A percentile compares a stretch with the other conserved stretches of the same genome.
phyloP scores from a whole-genome alignment of 2,329 filamentous ascomycete species.

The Trichoderma endophyticum region DNA sequence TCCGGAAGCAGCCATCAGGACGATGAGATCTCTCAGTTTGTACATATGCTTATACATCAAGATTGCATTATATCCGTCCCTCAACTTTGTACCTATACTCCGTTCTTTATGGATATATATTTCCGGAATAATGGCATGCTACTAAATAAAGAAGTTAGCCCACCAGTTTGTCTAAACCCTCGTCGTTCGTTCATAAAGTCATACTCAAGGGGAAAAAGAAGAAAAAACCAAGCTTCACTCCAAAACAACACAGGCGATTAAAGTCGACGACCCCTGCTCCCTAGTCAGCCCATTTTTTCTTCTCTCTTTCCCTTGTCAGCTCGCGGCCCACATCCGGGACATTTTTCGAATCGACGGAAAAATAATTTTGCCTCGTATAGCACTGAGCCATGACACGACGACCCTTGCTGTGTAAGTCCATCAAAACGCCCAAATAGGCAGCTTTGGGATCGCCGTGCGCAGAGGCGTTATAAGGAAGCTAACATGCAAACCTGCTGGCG shows the following conservation, averaged over 20 bases:
- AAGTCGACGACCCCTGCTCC: not conserved
- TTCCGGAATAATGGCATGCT: not conserved
- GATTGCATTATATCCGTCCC: not conserved
- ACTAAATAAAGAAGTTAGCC: not conserved
- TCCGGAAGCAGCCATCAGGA: not conserved
- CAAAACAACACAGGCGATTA: not conserved
- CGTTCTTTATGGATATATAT: not conserved
- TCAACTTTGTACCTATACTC: not conserved
- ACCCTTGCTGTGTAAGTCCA: not conserved
- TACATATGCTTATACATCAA: not conserved
- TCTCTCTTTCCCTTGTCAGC: not conserved
- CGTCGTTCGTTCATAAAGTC: not conserved
- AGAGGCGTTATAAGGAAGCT: constrained; percentile 1
- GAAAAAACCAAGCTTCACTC: not conserved
- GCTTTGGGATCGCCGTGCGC: not conserved
- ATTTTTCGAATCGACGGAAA: constrained; percentile 1
- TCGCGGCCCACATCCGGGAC: not conserved
- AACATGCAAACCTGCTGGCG: not conserved
- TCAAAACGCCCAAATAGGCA: not conserved
- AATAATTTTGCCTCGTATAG: constrained; percentile 14
- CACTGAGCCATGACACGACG: not conserved
- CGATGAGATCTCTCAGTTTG: not conserved
- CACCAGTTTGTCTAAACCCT: not conserved
- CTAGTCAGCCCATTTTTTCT: not conserved
- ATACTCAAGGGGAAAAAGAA: not conserved